Base-by-base conservation (phyloP, 2,329 filamentous ascomycete genomes). In the Pyricularia sp. region DNA sequence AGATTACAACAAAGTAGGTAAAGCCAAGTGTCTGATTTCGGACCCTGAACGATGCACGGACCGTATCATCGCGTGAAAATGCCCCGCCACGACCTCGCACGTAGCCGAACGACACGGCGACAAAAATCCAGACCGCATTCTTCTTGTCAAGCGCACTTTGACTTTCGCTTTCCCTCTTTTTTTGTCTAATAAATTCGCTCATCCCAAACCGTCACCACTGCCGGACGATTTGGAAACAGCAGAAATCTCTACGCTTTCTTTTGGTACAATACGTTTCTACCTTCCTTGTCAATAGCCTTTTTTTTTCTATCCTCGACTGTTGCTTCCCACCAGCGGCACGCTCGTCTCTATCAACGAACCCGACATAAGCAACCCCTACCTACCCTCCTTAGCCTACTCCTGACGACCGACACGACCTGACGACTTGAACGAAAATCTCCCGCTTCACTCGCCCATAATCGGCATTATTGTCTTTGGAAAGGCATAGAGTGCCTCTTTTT, bases 391-490 rank as follows among this genome's bases (percentile, higher is more conserved):
- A 4, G n/a, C 16, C 16, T 49, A n/a, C 40, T 49, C 19, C 19
- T 65, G 60, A 65, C 61, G 65, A 65, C 65, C 53, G 60, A 55
- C 59, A 65, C 65, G 65, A 65, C 62, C 31, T 63, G 62, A 65
- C 57, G 65, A 65, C 33, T 33, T 60, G 30, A 59, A 66, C 60
- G 59, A 75, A 72, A 16, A 53, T 49, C 19, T 40, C 60, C 57
- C 44, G 55, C 30, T n/a, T 30, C 30, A 40, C 30, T 62, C 30
- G 10, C 60, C 24, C 30, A 22, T 28, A 22, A 35, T 59, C 33
- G 24, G 30, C 16, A 24, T 33, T 40, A 60, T 60, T 40, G 49
- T 30, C 24, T 64, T 64, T 6, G 53, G 53, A 7, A 59, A 24
- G 55, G 24, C 28, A 59, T 59, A 26, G 24, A 28, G 24, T 59